A percentile compares a stretch with the other conserved stretches of the same genome.
Conservation (phyloP, 371 early-diverging fungal genomes). For the Parasitella parasitica region DNA sequence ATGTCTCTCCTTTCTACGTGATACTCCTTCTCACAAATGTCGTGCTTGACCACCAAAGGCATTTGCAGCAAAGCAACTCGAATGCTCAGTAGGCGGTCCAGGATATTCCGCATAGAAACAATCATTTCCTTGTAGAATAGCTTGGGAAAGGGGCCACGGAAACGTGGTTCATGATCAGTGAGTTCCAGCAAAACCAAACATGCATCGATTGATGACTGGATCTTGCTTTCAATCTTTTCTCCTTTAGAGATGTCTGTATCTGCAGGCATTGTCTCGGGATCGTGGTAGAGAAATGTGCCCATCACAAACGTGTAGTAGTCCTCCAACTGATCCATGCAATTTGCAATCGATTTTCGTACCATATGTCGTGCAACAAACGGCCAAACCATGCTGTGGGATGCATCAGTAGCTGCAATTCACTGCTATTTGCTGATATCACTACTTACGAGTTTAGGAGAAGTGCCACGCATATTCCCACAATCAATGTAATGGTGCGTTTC, state of each 20-base stretch:
- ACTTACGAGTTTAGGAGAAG: conserved; percentile 52
- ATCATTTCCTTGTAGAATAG: conserved; percentile 58
- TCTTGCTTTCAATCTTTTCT: conserved; percentile 40
- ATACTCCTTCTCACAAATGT: conserved; percentile 34
- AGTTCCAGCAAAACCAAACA: conserved; percentile 50
- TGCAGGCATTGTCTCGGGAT: conserved; percentile 14
- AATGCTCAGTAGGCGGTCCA: conserved; percentile 58
- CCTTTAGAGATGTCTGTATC: conserved; percentile 35
- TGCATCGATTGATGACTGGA: conserved; percentile 41
- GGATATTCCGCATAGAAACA: conserved; percentile 49
- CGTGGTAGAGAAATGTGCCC: conserved; percentile 42
- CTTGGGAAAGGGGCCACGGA: conserved; percentile 61
- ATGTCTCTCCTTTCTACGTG: conserved; percentile 53
- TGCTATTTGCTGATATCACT: neutral
- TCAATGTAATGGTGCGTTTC: conserved; percentile 54
- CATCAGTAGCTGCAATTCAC: too few species aligned
- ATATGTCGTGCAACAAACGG: conserved; percentile 63
- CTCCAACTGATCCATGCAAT: conserved; percentile 40
- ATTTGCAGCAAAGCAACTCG: conserved; percentile 51
- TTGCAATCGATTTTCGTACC: conserved; percentile 49
- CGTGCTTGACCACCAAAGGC: conserved; percentile 45
- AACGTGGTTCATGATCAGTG: conserved; percentile 58
- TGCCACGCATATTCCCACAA: conserved; percentile 56
- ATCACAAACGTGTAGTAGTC: conserved; percentile 47
- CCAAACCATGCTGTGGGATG: conserved; percentile 46